These are phyloP conservation scores for Phoenix dactylifera DNA, from an alignment of 176 grass and related monocot genomes.

Conservation along the genomic window DNA sequence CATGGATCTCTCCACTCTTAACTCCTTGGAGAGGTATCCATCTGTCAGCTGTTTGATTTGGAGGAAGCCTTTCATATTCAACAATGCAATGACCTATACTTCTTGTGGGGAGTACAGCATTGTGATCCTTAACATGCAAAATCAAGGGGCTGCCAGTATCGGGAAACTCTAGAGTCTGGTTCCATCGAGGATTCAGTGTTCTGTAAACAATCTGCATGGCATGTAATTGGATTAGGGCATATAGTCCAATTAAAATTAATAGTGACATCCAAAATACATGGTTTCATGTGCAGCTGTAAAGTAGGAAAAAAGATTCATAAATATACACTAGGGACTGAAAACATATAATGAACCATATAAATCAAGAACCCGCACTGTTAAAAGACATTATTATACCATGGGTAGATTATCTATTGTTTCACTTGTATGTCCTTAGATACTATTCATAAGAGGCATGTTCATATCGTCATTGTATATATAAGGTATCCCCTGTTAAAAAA, in stretches of 20 bases:
- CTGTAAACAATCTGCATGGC: slow-evolving; percentile 70
- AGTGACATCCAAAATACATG: background rate
- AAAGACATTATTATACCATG: no score
- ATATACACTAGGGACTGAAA: no score
- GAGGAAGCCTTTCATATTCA: slow-evolving; percentile 58
- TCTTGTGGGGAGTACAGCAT: slow-evolving; percentile 58
- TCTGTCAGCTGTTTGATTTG: slow-evolving; percentile 52
- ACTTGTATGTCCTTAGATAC: no score
- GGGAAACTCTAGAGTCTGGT: slow-evolving; percentile 72
- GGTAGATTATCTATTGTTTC: no score
- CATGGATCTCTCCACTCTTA: slow-evolving; percentile 63
- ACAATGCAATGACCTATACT: slow-evolving; percentile 79
- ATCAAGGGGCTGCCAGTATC: slow-evolving; percentile 63
- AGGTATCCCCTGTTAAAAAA: no score
- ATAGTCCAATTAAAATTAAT: background rate
- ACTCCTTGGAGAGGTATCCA: slow-evolving; percentile 89
- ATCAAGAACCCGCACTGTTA: no score
- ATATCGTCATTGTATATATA: no score
- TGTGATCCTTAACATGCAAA: slow-evolving; percentile 83
- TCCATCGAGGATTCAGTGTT: slow-evolving; percentile 75
- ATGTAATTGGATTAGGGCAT: background rate
- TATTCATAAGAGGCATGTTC: no score
- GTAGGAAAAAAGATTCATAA: no score
- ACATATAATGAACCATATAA: no score
- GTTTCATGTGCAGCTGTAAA: background rate